These are phyloP conservation scores for Irpex sp. DNA, from an alignment of 1,284 basidiomycete genomes.

Conservation along the genomic window DNA sequence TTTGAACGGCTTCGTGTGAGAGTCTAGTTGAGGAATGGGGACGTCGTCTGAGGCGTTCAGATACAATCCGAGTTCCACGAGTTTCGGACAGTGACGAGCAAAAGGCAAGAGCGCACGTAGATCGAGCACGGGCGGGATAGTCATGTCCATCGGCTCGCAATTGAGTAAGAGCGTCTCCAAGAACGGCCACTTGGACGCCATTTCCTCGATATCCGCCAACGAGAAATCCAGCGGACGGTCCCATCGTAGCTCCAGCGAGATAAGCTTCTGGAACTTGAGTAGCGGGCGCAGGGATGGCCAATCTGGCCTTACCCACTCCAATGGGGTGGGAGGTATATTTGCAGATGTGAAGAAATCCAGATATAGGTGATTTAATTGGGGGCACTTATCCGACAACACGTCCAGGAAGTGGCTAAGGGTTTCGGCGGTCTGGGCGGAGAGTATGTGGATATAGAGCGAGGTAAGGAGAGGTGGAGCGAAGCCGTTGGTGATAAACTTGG, in stretches of 20 bases:
- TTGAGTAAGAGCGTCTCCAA: slow-evolving; percentile 47
- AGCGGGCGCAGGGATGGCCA: slow-evolving; percentile 48
- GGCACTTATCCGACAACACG: slow-evolving; percentile 42
- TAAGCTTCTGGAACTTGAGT: slow-evolving; percentile 41
- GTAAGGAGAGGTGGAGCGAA: slow-evolving; percentile 47
- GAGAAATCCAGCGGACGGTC: slow-evolving; percentile 45
- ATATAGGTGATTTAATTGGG: slow-evolving; percentile 38
- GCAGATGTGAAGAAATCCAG: slow-evolving; percentile 25
- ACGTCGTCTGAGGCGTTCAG: slow-evolving; percentile 32
- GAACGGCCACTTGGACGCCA: slow-evolving; percentile 47
- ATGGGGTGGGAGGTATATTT: slow-evolving; percentile 6
- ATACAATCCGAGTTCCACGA: slow-evolving; percentile 51
- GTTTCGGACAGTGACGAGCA: slow-evolving; percentile 48
- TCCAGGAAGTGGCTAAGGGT: slow-evolving; percentile 40
- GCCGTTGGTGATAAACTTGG: slow-evolving; percentile 39
- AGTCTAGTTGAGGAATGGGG: slow-evolving; percentile 9
- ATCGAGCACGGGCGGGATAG: slow-evolving; percentile 34
- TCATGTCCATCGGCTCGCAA: slow-evolving; percentile 38
- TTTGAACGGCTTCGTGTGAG: slow-evolving; percentile 31
- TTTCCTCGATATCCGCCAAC: slow-evolving; percentile 42
- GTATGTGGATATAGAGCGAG: slow-evolving; percentile 47
- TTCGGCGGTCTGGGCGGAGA: slow-evolving; percentile 36
- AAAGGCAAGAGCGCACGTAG: slow-evolving; percentile 51
- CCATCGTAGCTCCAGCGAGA: slow-evolving; percentile 48
- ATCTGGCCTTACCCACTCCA: slow-evolving; percentile 29